Conservation (phyloP, 495 filamentous ascomycete genomes). For the Mycothermus thermophilus region DNA sequence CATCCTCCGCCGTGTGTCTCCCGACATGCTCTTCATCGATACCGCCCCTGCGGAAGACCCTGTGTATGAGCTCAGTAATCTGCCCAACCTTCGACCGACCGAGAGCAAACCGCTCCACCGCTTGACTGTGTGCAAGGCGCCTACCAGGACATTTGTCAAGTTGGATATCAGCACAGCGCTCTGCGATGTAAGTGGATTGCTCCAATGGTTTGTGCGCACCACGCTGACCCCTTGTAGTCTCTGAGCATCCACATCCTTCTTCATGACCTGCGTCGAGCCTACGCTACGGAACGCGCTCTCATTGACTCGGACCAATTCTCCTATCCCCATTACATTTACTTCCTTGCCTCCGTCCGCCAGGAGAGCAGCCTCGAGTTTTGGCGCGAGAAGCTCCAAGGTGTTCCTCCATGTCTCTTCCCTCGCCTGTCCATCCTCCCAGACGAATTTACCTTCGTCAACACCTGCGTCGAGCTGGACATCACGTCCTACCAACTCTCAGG, state of each 20-base stretch:
- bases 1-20: conserved; percentile 27
- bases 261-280: conserved; percentile 26
- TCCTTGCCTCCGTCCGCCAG: conserved; percentile 20
- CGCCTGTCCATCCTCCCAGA: conserved; percentile 14
- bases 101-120: conserved; percentile 30
- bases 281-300: conserved; percentile 22
- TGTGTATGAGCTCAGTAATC: conserved; percentile 26
- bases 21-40: conserved; percentile 37
- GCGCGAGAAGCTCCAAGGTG: conserved; percentile 24
- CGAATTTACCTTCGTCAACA: conserved; percentile 19
- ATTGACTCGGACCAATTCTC: conserved; percentile 18
- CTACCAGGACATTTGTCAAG: conserved; percentile 30
- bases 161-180: conserved; percentile 32
- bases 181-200: conserved; percentile 21
- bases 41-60: conserved; percentile 26
- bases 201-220: no score
- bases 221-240: conserved; percentile 12
- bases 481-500: conserved; percentile 20
- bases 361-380: conserved; percentile 26
- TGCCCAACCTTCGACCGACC: conserved; percentile 21
- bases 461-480: conserved; percentile 25
- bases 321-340: conserved; percentile 27
- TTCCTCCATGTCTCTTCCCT: conserved; percentile 28
- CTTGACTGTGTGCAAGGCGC: conserved; percentile 31
- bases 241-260: conserved; percentile 30